These are phyloP conservation scores for Friedmanniomyces endolithicus DNA, from an alignment of 495 filamentous ascomycete species.

Conservation along the genomic window DNA sequence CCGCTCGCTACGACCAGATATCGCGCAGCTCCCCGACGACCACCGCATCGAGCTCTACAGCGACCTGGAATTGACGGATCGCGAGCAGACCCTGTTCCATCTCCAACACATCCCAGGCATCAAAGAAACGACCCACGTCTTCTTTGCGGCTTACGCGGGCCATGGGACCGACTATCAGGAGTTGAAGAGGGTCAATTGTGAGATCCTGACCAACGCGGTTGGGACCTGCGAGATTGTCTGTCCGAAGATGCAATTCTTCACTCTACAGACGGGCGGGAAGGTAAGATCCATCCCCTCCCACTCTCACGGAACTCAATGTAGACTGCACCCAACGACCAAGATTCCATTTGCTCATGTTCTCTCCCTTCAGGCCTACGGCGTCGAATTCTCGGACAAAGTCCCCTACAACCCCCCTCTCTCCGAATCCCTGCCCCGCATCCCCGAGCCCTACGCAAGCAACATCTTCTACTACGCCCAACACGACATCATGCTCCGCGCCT, in stretches of 20 bases:
- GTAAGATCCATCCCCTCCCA: constrained; percentile 8
- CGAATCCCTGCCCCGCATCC: constrained; percentile 34
- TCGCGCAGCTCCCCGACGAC: constrained; percentile 12
- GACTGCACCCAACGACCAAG: no score
- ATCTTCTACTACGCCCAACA: constrained; percentile 40
- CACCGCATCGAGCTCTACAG: constrained; percentile 15
- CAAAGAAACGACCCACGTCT: constrained; percentile 20
- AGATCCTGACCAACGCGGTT: constrained; percentile 25
- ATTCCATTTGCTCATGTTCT: no score
- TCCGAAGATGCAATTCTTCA: constrained; percentile 30
- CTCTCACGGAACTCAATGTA: background rate
- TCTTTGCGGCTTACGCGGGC: constrained; percentile 21
- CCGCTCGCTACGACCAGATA: constrained; percentile 9
- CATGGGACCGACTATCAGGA: constrained; percentile 18
- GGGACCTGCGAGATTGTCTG: constrained; percentile 25
- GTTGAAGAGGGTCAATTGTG: constrained; percentile 24
- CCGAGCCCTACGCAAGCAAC: constrained; percentile 32
- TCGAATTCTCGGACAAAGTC: constrained; percentile 29
- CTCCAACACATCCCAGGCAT: constrained; percentile 14
- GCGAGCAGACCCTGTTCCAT: constrained; percentile 2
- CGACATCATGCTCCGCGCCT: constrained; percentile 30
- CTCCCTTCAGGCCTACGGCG: constrained; percentile 25
- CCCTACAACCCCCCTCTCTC: constrained; percentile 27
- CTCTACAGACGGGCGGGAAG: constrained; percentile 36
- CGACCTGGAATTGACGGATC: constrained; percentile 16